These are phyloP conservation scores for Brasenia schreberi DNA, from an alignment of 164 flowering plant genomes.

Conservation along the genomic window DNA sequence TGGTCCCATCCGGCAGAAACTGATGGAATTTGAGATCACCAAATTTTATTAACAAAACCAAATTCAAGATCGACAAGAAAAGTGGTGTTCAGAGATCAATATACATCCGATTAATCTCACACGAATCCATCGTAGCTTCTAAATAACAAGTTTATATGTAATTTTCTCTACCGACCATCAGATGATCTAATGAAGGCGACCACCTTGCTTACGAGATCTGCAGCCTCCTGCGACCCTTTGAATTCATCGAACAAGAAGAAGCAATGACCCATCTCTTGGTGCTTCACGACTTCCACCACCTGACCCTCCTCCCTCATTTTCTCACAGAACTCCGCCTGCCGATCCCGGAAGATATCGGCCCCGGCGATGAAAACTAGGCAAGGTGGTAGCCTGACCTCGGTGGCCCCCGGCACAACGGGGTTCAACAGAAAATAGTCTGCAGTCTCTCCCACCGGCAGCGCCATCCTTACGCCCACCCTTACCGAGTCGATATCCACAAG, in stretches of 20 bases:
- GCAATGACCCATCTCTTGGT: slow-evolving; percentile 1
- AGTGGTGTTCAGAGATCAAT: too few species aligned
- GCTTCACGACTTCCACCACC: slow-evolving; percentile 2
- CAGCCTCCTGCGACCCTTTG: neutral
- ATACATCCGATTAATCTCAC: too few species aligned
- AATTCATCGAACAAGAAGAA: neutral
- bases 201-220: neutral
- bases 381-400: neutral
- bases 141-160: too few species aligned
- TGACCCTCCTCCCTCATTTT: neutral
- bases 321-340: slow-evolving; percentile 2
- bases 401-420: neutral
- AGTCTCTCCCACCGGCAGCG: neutral
- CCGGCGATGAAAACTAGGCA: neutral
- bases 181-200: neutral
- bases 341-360: neutral
- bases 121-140: too few species aligned
- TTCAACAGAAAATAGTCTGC: neutral
- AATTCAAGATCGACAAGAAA: too few species aligned
- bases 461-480: neutral
- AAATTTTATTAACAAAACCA: too few species aligned
- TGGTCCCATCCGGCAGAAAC: too few species aligned
- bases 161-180: neutral
- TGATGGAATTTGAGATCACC: too few species aligned
- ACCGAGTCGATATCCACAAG: neutral